A percentile compares a stretch with the other conserved stretches of the same genome.
Conservation (phyloP, 495 filamentous ascomycete species). For the Rhizodiscina lignyota region DNA sequence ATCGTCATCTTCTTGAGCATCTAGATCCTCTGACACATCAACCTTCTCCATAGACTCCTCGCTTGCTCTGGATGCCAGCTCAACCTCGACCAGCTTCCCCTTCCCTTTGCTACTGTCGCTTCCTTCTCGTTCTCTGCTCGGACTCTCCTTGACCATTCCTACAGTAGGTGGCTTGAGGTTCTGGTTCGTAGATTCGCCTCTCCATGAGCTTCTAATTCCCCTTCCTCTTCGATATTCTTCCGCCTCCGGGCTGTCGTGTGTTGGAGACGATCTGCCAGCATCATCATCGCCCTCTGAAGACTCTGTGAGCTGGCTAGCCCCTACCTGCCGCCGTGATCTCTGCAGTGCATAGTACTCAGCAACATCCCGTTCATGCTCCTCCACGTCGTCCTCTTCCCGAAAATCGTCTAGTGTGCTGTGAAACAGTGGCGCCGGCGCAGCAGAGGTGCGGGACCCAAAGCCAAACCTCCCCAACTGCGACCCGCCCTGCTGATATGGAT, state of each 20-base stretch:
- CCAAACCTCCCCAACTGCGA: constrained; percentile 60
- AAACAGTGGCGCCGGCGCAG: constrained; percentile 70
- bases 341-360: constrained; percentile 88
- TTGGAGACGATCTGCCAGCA: constrained; percentile 15
- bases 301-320: constrained; percentile 57
- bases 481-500: constrained; percentile 52
- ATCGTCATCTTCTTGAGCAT: constrained; percentile 42
- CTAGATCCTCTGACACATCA: constrained; percentile 43
- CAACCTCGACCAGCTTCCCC: constrained; percentile 72
- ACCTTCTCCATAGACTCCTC: constrained; percentile 30
- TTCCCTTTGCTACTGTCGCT: constrained; percentile 39
- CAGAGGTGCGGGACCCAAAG: constrained; percentile 56
- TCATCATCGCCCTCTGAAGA: constrained; percentile 67
- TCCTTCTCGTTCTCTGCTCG: constrained; percentile 20
- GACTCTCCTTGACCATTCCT: constrained; percentile 5
- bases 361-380: constrained; percentile 79
- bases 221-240: constrained; percentile 20
- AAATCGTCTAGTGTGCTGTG: constrained; percentile 72
- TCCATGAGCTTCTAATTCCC: constrained; percentile 45
- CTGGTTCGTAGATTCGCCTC: constrained; percentile 18
- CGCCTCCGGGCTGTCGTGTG: constrained; percentile 8
- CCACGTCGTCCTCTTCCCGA: constrained; percentile 76
- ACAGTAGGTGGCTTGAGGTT: constrained; percentile 17
- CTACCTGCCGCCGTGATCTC: constrained; percentile 74
- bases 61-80: constrained; percentile 44